A percentile compares a stretch with the other conserved stretches of the same genome.
Conservation (phyloP, 2,329 filamentous ascomycete species). For the Trichothecium roseum region DNA sequence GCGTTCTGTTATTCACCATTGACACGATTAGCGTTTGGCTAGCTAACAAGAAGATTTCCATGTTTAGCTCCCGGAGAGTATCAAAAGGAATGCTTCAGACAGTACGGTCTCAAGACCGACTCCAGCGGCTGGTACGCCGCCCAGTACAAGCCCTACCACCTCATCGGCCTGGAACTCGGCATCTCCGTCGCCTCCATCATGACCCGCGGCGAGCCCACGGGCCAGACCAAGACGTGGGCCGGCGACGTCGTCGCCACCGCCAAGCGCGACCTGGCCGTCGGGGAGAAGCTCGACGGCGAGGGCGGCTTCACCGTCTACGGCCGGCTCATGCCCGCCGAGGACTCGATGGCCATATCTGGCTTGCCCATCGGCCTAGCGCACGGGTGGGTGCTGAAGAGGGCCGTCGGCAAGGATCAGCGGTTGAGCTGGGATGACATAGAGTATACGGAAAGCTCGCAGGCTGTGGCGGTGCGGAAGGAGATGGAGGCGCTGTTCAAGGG, state of each 20-base stretch:
- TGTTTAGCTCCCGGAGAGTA: conserved; percentile 22
- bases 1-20: no score
- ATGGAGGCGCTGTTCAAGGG: conserved; percentile 28
- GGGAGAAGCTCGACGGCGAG: conserved; percentile 32
- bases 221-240: conserved; percentile 29
- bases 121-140: conserved; percentile 26
- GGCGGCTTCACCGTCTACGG: conserved; percentile 35
- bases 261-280: conserved; percentile 30
- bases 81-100: conserved; percentile 30
- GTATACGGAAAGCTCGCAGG: conserved; percentile 25
- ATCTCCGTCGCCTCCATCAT: conserved; percentile 31
- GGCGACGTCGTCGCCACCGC: conserved; percentile 35
- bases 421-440: conserved; percentile 34
- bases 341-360: conserved; percentile 28
- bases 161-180: conserved; percentile 35
- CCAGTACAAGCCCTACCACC: conserved; percentile 35
- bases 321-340: conserved; percentile 27
- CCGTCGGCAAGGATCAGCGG: conserved; percentile 28
- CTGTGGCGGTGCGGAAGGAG: conserved; percentile 27
- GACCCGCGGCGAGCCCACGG: conserved; percentile 33
- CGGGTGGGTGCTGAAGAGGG: conserved; percentile 26
- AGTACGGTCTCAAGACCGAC: conserved; percentile 33
- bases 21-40: not conserved
- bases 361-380: conserved; percentile 32
- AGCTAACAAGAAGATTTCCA: not conserved